Conservation (phyloP, 371 early-diverging fungal species). For the Actinomucor elegans region DNA sequence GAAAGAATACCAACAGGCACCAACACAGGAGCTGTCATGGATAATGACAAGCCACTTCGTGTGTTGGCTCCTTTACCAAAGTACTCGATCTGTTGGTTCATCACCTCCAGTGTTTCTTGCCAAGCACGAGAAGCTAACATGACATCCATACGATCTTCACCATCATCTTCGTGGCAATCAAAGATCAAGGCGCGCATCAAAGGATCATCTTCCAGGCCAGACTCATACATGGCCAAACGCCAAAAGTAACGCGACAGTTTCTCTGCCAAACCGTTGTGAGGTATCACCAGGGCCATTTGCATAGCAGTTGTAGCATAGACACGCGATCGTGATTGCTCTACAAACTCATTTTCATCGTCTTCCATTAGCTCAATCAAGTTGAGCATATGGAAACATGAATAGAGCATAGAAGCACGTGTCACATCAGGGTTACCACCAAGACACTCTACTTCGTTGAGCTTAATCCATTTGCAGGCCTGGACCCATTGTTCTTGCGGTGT, state of each 20-base stretch:
- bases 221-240: constrained; percentile 39
- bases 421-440: constrained; percentile 40
- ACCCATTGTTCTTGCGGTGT: constrained; percentile 39
- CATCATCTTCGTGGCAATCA: constrained; percentile 38
- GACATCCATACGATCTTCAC: constrained; percentile 28
- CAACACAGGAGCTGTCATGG: constrained; percentile 30
- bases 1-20: constrained; percentile 33
- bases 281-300: constrained; percentile 35
- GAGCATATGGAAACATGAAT: constrained; percentile 27
- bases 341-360: constrained; percentile 29
- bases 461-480: constrained; percentile 42
- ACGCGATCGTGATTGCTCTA: constrained; percentile 28
- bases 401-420: constrained; percentile 26
- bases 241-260: constrained; percentile 33
- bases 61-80: constrained; percentile 14
- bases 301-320: constrained; percentile 44
- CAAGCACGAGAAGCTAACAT: constrained; percentile 41
- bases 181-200: constrained; percentile 30
- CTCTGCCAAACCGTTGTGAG: constrained; percentile 21
- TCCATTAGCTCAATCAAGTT: constrained; percentile 32
- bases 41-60: constrained; percentile 23
- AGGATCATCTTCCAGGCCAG: constrained; percentile 31
- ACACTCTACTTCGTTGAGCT: constrained; percentile 45
- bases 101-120: constrained; percentile 35
- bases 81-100: constrained; percentile 25